Conservation (phyloP, 768 basidiomycete genomes). For the Clathrus columnatus region DNA sequence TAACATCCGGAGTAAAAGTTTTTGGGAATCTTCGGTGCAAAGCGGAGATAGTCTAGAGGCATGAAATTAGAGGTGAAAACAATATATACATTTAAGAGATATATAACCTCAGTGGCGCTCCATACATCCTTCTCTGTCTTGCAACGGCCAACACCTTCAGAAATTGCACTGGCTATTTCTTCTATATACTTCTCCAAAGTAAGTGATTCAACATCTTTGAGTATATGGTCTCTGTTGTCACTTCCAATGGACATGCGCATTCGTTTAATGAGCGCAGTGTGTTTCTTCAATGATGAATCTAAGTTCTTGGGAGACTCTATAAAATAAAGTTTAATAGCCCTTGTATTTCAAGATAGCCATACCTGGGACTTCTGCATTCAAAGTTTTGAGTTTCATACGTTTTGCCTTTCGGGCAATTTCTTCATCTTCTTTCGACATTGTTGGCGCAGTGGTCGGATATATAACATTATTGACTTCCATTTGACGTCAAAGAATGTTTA, state of each 20-base stretch:
- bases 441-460: slow-evolving; percentile 23
- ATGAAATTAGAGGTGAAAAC: slow-evolving; percentile 3
- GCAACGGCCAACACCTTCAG: slow-evolving; percentile 80
- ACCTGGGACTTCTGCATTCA: slow-evolving; percentile 41
- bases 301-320: slow-evolving; percentile 60
- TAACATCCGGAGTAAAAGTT: slow-evolving; percentile 65
- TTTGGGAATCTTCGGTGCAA: slow-evolving; percentile 82
- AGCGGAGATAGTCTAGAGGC: slow-evolving; percentile 73
- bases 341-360: slow-evolving; percentile 29
- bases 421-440: slow-evolving; percentile 46
- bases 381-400: slow-evolving; percentile 48
- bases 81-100: slow-evolving; percentile 1
- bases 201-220: slow-evolving; percentile 87
- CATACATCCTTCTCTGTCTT: slow-evolving; percentile 90
- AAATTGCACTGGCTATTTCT: slow-evolving; percentile 79
- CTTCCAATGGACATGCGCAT: slow-evolving; percentile 78
- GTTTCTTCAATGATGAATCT: slow-evolving; percentile 92
- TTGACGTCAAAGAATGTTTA: background rate
- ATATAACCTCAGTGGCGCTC: slow-evolving; percentile 81
- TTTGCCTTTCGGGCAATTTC: slow-evolving; percentile 45
- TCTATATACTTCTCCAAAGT: slow-evolving; percentile 94
- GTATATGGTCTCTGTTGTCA: slow-evolving; percentile 76
- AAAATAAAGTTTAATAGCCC: background rate
- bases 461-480: slow-evolving; percentile 6
- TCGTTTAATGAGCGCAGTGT: slow-evolving; percentile 92